Evolutionary conservation across 2,329 filamentous ascomycete species (phyloP), one percentile per base, ranked within the genome.

Genomic region (Graphilbum ipis-grandicollis): DNA sequence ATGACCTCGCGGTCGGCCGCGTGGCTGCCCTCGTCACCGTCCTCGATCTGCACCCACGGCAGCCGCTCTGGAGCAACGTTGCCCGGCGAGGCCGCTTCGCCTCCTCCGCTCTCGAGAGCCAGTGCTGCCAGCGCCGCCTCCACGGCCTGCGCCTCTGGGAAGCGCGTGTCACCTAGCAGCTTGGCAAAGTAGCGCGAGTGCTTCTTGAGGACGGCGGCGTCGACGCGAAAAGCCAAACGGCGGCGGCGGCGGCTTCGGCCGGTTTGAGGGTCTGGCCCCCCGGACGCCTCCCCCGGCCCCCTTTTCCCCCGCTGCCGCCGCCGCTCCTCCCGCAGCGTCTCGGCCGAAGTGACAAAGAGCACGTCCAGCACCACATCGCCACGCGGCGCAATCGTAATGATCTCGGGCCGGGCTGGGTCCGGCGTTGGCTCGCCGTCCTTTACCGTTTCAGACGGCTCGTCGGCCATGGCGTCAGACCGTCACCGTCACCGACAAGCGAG

Each of bases 121-220:
- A 84, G 59, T 4, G 55, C 52, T 5, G 56, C 58, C 31, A 79
- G 64, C 6, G 60, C 57, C 3, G 59, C 57, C 10, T 62, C 54
- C 30, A 84, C 60, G 26, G 62, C 52, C 34, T 62, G 61, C 8
- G 70, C 68, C 56, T 85, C 77, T 37, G 65, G 59, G 50, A 83
- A 81, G 38, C 70, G 60, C 3, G 60, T 61, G 42, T 75, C 68
- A 9, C 70, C 67, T 3, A 85, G 62, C 14, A 85, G 63, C 39
- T 71, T 72, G 38, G 63, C 64, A 51, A 85, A 85, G 53, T 83
- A 85, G 39, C 68, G 68, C 5, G 79, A 84, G 42, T 70, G 63
- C 42, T 60, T 60, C 52, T 64, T 69, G 25, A 85, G 59, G 1
- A 57, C 57, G 12, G 57, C 57, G 2, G 75, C 56, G 35, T 66